Percentiles rank a stretch among this genome's conserved stretches.
Evolutionary conservation across 2,329 filamentous ascomycete genomes (phyloP).

Genomic region (Tricladium varicosporioides): DNA sequence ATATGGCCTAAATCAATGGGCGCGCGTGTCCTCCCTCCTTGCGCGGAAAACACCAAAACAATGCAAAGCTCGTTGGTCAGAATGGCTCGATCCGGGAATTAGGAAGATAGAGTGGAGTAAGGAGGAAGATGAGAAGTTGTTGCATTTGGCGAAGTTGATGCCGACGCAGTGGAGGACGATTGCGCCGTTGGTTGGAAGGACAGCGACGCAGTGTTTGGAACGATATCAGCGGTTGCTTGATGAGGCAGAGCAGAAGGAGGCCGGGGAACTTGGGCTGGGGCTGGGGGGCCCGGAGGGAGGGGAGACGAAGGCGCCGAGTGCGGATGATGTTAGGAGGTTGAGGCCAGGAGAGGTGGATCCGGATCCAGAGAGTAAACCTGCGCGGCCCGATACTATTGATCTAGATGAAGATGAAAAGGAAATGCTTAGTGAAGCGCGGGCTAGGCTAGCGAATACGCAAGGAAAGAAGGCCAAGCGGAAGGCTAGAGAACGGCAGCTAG

Average conservation of each 20-base stretch:
- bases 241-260: conserved; percentile 88
- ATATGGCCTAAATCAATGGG: conserved; percentile 97
- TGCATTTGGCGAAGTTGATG: conserved; percentile 97
- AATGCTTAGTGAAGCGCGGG: conserved; percentile 96
- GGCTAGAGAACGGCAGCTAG: conserved; percentile 89
- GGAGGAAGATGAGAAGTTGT: conserved; percentile 95
- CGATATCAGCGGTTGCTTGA: conserved; percentile 95
- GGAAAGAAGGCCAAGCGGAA: conserved; percentile 99
- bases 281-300: conserved; percentile 83
- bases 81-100: conserved; percentile 98
- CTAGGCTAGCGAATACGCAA: conserved; percentile 94
- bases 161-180: conserved; percentile 99
- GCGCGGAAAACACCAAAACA: conserved; percentile 98
- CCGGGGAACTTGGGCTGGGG: conserved; percentile 63
- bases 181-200: conserved; percentile 92
- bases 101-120: conserved; percentile 99
- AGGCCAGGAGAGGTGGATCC: conserved; percentile 93
- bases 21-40: conserved; percentile 93
- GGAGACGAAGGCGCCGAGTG: conserved; percentile 82
- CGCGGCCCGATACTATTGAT: conserved; percentile 93
- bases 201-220: conserved; percentile 94
- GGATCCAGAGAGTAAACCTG: conserved; percentile 96
- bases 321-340: conserved; percentile 85
- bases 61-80: conserved; percentile 97
- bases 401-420: conserved; percentile 99